phyloP scores from a whole-genome alignment of 331 rosid genomes.

The Quercus lobata region DNA sequence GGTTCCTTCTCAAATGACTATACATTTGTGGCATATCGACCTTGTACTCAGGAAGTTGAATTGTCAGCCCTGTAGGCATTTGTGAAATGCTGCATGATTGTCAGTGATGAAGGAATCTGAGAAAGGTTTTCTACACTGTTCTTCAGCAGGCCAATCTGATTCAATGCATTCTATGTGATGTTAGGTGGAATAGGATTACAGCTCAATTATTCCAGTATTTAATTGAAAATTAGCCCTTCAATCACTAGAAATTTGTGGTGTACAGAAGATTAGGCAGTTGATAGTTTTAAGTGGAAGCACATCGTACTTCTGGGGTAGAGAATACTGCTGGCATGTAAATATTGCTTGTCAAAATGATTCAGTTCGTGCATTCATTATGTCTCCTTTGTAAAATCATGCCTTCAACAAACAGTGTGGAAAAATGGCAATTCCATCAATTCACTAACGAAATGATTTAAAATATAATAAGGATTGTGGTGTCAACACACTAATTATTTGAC shows the following conservation, averaged over 20 bases:
- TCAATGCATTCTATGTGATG: slow-evolving; percentile 9
- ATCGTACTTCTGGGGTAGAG: slow-evolving; percentile 1
- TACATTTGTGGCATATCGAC: slow-evolving; percentile 81
- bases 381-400: background rate
- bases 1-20: slow-evolving; percentile 80
- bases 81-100: background rate
- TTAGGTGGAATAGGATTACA: slow-evolving; percentile 4
- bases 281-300: slow-evolving; percentile 17
- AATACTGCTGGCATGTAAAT: slow-evolving; percentile 5
- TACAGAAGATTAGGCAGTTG: slow-evolving; percentile 16
- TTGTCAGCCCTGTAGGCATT: slow-evolving; percentile 57
- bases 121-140: background rate
- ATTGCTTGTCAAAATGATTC: background rate
- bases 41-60: slow-evolving; percentile 87
- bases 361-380: background rate
- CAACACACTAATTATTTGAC: background rate
- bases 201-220: slow-evolving; percentile 1
- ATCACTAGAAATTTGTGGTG: slow-evolving; percentile 24
- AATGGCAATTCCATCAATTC: background rate
- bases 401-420: background rate
- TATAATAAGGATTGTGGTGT: background rate
- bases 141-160: slow-evolving; percentile 8
- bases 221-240: slow-evolving; percentile 10
- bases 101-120: slow-evolving; percentile 9
- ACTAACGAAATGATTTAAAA: background rate